Evolutionary conservation across 371 early-diverging fungal species (phyloP), one percentile per base, ranked within the genome.

Genomic region (Mortierella sp.): DNA sequence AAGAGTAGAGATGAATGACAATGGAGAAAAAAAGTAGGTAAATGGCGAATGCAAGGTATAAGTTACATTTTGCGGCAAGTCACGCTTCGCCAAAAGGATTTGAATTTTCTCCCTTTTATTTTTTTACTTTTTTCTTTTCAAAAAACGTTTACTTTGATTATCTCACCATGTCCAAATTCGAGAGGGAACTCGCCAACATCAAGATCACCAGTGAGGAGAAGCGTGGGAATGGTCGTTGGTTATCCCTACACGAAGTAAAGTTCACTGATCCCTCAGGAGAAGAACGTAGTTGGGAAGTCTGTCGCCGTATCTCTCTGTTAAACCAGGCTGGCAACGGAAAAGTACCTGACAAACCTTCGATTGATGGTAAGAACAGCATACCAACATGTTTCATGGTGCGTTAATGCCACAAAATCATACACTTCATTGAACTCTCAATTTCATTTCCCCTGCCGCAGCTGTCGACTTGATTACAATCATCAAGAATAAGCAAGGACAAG

Each of bases 171-270:
- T 3, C 37, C 0, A 28, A 26, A 9, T 69, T 57, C 12, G 55
- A 54, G 17, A 61, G 61, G 8, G 73, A 58, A 1, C 66, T 78
- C 26, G 45, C 32, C 32, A 43, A 72, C 12, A 49, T 78, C 31
- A 66, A 61, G 35, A 58, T 47, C 31, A 61, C 47, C 5, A 45
- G 42, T 8, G 73, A 73, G 5, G 64, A 62, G 5, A 58, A 73
- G 28, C 67, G 86, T 19, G 86, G 85, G 7, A 64, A 71, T 37
- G 88, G 89, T 4, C 68, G 83, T 12, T 89, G 89, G 89, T 66
- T 89, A 17, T 66, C 77, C 29, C 72, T 89, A n/a, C 87, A 89
- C 59, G 61, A 69, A 26, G 47, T 87, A 51, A 35, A 58, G 2
- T 89, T 85, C 57, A 75, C 60, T 12, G 88, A 86, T 45, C 79